Percentiles rank a stretch among this genome's conserved stretches.
These are phyloP conservation scores for Lachnellula subtilissima DNA, from an alignment of 2,329 filamentous ascomycete species.

Conservation along the genomic window DNA sequence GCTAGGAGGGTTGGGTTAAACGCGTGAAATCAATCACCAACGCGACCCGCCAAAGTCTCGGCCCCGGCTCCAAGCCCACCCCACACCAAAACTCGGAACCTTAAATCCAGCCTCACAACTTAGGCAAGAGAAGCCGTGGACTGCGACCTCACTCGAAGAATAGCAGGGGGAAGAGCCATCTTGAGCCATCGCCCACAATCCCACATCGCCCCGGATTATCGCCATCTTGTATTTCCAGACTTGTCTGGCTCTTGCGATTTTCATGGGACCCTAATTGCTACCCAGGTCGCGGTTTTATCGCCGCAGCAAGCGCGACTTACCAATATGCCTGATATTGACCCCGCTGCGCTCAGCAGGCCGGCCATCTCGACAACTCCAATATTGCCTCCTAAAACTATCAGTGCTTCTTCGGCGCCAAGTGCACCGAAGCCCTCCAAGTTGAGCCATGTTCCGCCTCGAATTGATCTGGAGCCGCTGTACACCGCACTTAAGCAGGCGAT, in stretches of 20 bases:
- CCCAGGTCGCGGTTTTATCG: conserved; percentile 25
- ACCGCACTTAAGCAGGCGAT: conserved; percentile 56
- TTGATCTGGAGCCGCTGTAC: conserved; percentile 63
- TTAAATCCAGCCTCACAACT: conserved; percentile 1
- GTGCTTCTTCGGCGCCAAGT: conserved; percentile 42
- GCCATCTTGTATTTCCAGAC: conserved; percentile 20
- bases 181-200: conserved; percentile 19
- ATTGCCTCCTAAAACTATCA: conserved; percentile 53
- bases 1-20: not conserved
- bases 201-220: conserved; percentile 16
- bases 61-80: not conserved
- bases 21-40: not conserved
- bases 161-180: conserved; percentile 10
- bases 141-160: not conserved
- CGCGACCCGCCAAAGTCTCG: not conserved
- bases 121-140: not conserved
- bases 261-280: conserved; percentile 26
- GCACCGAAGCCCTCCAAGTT: conserved; percentile 48
- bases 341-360: conserved; percentile 61
- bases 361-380: conserved; percentile 55
- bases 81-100: not conserved
- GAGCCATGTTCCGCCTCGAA: conserved; percentile 59
- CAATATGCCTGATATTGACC: conserved; percentile 65
- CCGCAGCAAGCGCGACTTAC: conserved; percentile 23
- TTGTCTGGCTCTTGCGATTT: conserved; percentile 18